Percentiles rank a stretch among this genome's conserved stretches.
These are phyloP conservation scores for Fagopyrum tataricum DNA, from an alignment of 148 eudicot genomes.

Conservation along the genomic window DNA sequence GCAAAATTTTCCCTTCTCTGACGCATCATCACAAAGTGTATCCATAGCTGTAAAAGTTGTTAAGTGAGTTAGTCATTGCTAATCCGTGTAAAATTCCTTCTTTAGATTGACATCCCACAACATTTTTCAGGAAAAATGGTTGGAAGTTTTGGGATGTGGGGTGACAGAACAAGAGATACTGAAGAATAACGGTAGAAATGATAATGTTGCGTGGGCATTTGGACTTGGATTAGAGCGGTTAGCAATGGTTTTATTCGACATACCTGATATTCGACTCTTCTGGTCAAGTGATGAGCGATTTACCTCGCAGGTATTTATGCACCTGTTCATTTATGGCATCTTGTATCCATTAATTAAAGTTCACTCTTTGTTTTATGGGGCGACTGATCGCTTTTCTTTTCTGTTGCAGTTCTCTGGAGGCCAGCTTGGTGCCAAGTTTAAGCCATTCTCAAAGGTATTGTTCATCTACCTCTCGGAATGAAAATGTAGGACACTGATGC, in stretches of 20 bases:
- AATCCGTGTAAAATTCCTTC: neutral
- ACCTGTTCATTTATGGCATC: neutral
- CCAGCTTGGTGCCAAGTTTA: conserved; percentile 78
- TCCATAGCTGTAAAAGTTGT: neutral
- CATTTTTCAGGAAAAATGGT: conserved; percentile 75
- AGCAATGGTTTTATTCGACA: conserved; percentile 94
- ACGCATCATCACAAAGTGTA: conserved; percentile 2
- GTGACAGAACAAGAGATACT: conserved; percentile 93
- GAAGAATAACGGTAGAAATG: conserved; percentile 58
- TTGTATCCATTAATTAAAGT: too few relatives aligned
- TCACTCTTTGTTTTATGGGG: neutral
- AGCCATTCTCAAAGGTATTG: conserved; percentile 89
- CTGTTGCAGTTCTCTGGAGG: conserved; percentile 69
- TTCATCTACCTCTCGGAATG: neutral
- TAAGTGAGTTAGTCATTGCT: too few relatives aligned
- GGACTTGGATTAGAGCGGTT: conserved; percentile 96
- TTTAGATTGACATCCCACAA: conserved; percentile 1
- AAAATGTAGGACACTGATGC: neutral
- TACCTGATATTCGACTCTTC: conserved; percentile 94
- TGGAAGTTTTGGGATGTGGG: conserved; percentile 98
- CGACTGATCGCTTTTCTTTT: neutral
- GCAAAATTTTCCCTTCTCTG: neutral
- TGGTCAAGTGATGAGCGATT: conserved; percentile 88
- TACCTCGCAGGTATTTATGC: conserved; percentile 65
- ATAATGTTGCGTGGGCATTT: conserved; percentile 95